Evolutionary conservation across 2,329 filamentous ascomycete genomes (phyloP).

Genomic region (Talaromyces sp.): DNA sequence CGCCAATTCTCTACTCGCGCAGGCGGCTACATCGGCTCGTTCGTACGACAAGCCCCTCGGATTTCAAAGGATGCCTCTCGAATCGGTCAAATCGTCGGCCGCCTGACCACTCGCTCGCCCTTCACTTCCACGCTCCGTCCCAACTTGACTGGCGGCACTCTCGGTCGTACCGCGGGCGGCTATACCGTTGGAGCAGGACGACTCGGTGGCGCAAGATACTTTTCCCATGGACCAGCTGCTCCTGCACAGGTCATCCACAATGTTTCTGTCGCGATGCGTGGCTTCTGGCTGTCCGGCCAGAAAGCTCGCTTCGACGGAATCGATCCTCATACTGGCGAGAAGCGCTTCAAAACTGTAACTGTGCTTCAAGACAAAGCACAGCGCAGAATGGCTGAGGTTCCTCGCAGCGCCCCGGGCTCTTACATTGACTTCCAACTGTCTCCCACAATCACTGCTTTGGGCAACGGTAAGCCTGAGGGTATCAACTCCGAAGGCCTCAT

Average conservation of each 20-base stretch:
- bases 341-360: slow-evolving; percentile 72
- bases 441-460: slow-evolving; percentile 84
- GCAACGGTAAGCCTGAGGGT: slow-evolving; percentile 50
- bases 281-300: slow-evolving; percentile 86
- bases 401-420: slow-evolving; percentile 58
- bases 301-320: slow-evolving; percentile 81
- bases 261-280: slow-evolving; percentile 86
- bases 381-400: slow-evolving; percentile 57
- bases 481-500: slow-evolving; percentile 80
- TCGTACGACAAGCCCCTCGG: slow-evolving; percentile 40
- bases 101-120: slow-evolving; percentile 68
- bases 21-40: slow-evolving; percentile 45
- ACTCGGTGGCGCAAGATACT: slow-evolving; percentile 70
- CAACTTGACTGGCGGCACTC: slow-evolving; percentile 80
- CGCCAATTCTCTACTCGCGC: slow-evolving; percentile 57
- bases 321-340: slow-evolving; percentile 62
- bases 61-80: slow-evolving; percentile 51
- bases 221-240: slow-evolving; percentile 78
- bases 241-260: slow-evolving; percentile 91
- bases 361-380: slow-evolving; percentile 66
- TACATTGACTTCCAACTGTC: slow-evolving; percentile 83
- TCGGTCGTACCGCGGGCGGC: slow-evolving; percentile 82
- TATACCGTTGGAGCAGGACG: slow-evolving; percentile 69
- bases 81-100: slow-evolving; percentile 51
- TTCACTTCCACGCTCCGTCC: slow-evolving; percentile 86